These are phyloP conservation scores for Bullera alba DNA, from an alignment of 768 basidiomycete genomes.

Conservation along the genomic window DNA sequence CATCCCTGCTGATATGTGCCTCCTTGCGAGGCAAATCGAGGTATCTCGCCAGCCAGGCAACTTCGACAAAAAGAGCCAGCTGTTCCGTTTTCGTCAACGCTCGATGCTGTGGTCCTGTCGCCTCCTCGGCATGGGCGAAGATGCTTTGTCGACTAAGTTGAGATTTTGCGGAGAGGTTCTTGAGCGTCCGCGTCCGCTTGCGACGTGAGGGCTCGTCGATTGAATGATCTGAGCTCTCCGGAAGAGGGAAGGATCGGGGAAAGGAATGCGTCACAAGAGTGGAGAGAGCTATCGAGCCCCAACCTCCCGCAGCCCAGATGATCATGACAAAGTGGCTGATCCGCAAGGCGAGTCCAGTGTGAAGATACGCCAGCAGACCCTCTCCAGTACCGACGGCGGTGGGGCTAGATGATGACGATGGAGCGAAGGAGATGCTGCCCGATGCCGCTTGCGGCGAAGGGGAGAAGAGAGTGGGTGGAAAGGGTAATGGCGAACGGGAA, in stretches of 20 bases:
- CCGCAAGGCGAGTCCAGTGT: conserved; percentile 28
- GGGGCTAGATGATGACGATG: conserved; percentile 32
- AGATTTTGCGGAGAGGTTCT: conserved; percentile 53
- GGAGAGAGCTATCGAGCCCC: conserved; percentile 38
- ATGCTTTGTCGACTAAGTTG: conserved; percentile 66
- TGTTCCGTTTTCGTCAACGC: conserved; percentile 72
- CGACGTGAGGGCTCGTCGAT: conserved; percentile 2
- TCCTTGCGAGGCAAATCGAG: conserved; percentile 84
- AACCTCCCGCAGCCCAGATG: conserved; percentile 35
- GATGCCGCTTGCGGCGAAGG: conserved; percentile 41
- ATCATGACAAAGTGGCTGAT: conserved; percentile 33
- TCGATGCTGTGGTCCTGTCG: conserved; percentile 80
- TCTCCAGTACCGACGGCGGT: conserved; percentile 28
- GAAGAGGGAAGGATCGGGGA: conserved; percentile 27
- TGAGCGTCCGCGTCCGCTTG: conserved; percentile 10
- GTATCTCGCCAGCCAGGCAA: conserved; percentile 68
- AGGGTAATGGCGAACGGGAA: conserved; percentile 29
- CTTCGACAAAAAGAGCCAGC: conserved; percentile 61
- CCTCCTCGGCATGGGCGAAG: conserved; percentile 58
- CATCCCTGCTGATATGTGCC: conserved; percentile 74
- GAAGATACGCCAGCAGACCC: conserved; percentile 34
- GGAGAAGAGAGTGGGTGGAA: conserved; percentile 31
- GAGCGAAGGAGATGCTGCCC: conserved; percentile 49
- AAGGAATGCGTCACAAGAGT: conserved; percentile 27
- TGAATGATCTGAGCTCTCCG: conserved; percentile 1